phyloP scores from a whole-genome alignment of 106 monocot genomes.

The Amphibolis antarctica region DNA sequence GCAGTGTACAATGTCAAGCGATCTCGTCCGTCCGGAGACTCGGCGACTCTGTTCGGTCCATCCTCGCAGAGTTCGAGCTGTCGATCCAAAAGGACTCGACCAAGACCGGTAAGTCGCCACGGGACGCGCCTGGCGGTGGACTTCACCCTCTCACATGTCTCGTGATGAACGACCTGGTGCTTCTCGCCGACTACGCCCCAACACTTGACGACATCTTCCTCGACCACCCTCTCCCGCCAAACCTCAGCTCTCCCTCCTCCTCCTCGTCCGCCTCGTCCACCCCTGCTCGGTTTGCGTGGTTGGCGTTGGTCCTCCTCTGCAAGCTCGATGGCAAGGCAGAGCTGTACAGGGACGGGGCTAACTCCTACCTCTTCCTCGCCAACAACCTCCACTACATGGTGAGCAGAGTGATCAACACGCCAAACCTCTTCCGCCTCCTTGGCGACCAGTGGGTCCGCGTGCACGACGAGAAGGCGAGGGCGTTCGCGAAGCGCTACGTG shows the following conservation, averaged over 20 bases:
- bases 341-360: conserved; percentile 13
- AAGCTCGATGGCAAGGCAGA: conserved; percentile 36
- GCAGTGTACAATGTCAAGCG: conserved; percentile 12
- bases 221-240: neutral
- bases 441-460: conserved; percentile 15
- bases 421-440: conserved; percentile 14
- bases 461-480: conserved; percentile 19
- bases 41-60: conserved; percentile 15
- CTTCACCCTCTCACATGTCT: conserved; percentile 32
- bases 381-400: conserved; percentile 47
- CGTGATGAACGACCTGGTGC: conserved; percentile 41
- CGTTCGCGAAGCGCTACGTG: conserved; percentile 13
- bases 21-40: conserved; percentile 12
- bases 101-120: conserved; percentile 5
- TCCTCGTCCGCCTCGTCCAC: conserved; percentile 2
- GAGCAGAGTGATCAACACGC: conserved; percentile 8
- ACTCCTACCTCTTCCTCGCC: conserved; percentile 43
- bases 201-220: neutral
- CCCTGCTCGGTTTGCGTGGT: conserved; percentile 20
- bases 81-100: conserved; percentile 30
- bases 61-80: conserved; percentile 35
- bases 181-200: conserved; percentile 33
- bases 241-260: too few species aligned
- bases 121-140: conserved; percentile 26
- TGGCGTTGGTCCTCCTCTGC: conserved; percentile 32